These are phyloP conservation scores for Metschnikowia anglica DNA, from an alignment of 805 yeast genomes.

Conservation along the genomic window DNA sequence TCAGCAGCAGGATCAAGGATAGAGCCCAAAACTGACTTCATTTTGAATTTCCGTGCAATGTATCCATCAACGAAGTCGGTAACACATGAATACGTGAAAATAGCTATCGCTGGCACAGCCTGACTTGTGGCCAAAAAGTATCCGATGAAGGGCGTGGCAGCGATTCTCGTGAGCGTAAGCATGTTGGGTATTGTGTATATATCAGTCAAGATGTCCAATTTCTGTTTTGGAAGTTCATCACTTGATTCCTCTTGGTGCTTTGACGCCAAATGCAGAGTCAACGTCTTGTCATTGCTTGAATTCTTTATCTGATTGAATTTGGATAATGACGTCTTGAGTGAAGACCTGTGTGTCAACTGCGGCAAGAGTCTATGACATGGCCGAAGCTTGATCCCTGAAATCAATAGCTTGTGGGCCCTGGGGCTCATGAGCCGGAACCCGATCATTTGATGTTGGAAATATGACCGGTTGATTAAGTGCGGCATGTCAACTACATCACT, in stretches of 20 bases:
- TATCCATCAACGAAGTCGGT: conserved; percentile 93
- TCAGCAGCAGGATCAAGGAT: conserved; percentile 96
- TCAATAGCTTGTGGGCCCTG: background rate
- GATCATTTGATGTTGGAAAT: background rate
- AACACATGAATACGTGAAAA: conserved; percentile 81
- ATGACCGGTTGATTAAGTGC: background rate
- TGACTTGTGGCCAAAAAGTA: conserved; percentile 67
- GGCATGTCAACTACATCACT: background rate
- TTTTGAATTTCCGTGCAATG: conserved; percentile 77
- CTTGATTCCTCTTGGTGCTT: background rate
- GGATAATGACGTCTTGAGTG: background rate
- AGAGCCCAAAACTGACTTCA: conserved; percentile 82
- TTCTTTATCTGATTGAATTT: background rate
- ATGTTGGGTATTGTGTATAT: conserved; percentile 84
- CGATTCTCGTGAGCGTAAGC: conserved; percentile 77
- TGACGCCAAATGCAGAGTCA: background rate
- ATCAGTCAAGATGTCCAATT: conserved; percentile 22
- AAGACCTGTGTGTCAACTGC: background rate
- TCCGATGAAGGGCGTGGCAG: conserved; percentile 82
- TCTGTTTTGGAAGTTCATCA: background rate
- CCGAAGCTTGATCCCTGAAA: background rate
- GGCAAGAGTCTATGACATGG: too few species aligned
- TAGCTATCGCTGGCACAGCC: conserved; percentile 59
- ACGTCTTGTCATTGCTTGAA: background rate
- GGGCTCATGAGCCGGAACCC: conserved; percentile 1